A percentile compares a stretch with the other conserved stretches of the same genome.
Conservation (phyloP, 768 basidiomycete species). For the Russula abietina region DNA sequence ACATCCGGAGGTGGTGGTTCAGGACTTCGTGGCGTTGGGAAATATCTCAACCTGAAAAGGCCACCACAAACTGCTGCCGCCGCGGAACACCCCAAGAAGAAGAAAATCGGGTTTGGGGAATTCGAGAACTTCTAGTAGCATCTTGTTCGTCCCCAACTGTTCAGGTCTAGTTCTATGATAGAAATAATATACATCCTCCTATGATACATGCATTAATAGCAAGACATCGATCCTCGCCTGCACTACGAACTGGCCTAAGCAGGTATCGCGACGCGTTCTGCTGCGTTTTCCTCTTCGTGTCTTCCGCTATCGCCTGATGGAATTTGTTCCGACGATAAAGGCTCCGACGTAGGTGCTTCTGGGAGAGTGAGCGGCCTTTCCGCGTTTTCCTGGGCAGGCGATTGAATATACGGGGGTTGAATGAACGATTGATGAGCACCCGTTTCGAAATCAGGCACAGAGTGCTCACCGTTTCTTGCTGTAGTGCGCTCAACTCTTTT, state of each 20-base stretch:
- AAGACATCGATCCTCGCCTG: neutral
- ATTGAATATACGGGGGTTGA: constrained; percentile 26
- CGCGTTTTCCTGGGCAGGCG: constrained; percentile 21
- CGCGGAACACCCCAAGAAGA: constrained; percentile 69
- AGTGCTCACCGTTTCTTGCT: constrained; percentile 52
- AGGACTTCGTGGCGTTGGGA: constrained; percentile 60
- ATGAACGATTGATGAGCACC: constrained; percentile 35
- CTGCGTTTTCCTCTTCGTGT: constrained; percentile 1
- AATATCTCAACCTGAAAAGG: constrained; percentile 54
- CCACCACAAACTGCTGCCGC: constrained; percentile 19
- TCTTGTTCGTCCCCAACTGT: neutral
- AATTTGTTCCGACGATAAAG: constrained; percentile 30
- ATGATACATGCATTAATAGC: constrained; percentile 21
- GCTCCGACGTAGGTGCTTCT: constrained; percentile 45
- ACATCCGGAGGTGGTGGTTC: constrained; percentile 32
- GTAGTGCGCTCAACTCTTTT: constrained; percentile 65
- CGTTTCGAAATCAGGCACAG: neutral
- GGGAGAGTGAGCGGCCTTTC: constrained; percentile 43
- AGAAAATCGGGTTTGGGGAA: constrained; percentile 84
- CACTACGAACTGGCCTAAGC: constrained; percentile 23
- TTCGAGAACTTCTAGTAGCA: constrained; percentile 68
- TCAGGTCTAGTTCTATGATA: neutral
- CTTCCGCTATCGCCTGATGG: constrained; percentile 7
- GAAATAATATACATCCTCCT: constrained; percentile 7
- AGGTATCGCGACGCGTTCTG: constrained; percentile 30